phyloP scores from a whole-genome alignment of 495 filamentous ascomycete genomes.

The Hypoxylon crocopeplum region DNA sequence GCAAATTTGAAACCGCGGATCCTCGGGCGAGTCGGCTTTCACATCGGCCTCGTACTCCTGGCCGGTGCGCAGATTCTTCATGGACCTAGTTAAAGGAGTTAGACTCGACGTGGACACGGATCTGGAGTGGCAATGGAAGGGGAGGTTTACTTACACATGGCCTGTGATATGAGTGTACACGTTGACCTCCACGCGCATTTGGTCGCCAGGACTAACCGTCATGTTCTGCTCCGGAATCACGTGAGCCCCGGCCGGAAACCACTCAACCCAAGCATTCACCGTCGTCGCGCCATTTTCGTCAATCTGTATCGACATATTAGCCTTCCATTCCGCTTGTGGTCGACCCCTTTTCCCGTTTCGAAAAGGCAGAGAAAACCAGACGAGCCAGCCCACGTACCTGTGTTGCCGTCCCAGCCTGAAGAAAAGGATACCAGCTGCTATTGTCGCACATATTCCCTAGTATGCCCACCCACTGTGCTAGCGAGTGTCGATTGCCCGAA shows the following conservation, averaged over 20 bases:
- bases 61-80: conserved; percentile 7
- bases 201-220: conserved; percentile 1
- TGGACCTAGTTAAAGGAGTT: background rate
- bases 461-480: conserved; percentile 9
- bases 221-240: background rate
- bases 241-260: conserved; percentile 4
- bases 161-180: conserved; percentile 5
- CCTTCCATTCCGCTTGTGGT: background rate
- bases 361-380: background rate
- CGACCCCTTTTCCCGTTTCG: background rate
- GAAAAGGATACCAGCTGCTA: background rate
- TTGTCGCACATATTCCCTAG: conserved; percentile 1
- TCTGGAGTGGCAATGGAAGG: background rate
- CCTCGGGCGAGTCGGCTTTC: conserved; percentile 2
- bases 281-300: background rate
- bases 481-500: background rate
- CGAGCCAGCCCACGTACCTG: background rate
- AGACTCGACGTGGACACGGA: background rate
- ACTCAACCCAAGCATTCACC: conserved; percentile 3
- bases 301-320: background rate
- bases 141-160: conserved; percentile 3
- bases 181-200: background rate
- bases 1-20: conserved; percentile 8
- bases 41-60: background rate
- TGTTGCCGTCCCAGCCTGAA: conserved; percentile 1